Conservation (phyloP, 2,329 filamentous ascomycete genomes). For the Penicillium sp. region DNA sequence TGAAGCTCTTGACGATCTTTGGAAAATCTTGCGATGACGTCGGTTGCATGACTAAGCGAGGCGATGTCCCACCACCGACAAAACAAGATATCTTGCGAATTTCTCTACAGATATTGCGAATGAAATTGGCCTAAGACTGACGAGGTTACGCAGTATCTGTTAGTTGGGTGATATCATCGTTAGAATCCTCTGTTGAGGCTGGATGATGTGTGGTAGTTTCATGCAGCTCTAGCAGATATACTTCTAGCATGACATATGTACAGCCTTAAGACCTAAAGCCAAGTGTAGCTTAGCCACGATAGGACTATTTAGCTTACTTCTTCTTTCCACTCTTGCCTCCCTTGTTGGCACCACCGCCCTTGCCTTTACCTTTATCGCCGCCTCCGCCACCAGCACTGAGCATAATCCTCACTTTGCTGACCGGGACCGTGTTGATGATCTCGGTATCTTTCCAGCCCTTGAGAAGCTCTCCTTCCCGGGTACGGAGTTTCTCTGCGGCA, state of each 20-base stretch:
- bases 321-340: slow-evolving; percentile 46
- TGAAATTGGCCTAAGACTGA: background rate
- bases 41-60: slow-evolving; percentile 25
- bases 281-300: background rate
- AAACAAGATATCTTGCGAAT: background rate
- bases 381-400: slow-evolving; percentile 62
- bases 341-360: slow-evolving; percentile 41
- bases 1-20: slow-evolving; percentile 9
- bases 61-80: background rate
- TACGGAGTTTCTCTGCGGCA: slow-evolving; percentile 80
- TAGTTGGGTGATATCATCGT: background rate
- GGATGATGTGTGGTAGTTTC: background rate
- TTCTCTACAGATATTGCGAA: background rate
- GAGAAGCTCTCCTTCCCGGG: slow-evolving; percentile 82
- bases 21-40: slow-evolving; percentile 28
- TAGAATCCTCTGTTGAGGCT: background rate
- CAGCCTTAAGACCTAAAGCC: background rate
- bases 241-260: background rate
- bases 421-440: slow-evolving; percentile 78
- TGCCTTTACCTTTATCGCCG: slow-evolving; percentile 43
- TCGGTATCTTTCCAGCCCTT: slow-evolving; percentile 81
- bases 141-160: background rate
- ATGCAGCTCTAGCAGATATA: background rate
- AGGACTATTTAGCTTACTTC: slow-evolving; percentile 32
- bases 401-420: slow-evolving; percentile 80